phyloP scores from a whole-genome alignment of 805 yeast genomes.

The Metschnikowia vanudenii region DNA sequence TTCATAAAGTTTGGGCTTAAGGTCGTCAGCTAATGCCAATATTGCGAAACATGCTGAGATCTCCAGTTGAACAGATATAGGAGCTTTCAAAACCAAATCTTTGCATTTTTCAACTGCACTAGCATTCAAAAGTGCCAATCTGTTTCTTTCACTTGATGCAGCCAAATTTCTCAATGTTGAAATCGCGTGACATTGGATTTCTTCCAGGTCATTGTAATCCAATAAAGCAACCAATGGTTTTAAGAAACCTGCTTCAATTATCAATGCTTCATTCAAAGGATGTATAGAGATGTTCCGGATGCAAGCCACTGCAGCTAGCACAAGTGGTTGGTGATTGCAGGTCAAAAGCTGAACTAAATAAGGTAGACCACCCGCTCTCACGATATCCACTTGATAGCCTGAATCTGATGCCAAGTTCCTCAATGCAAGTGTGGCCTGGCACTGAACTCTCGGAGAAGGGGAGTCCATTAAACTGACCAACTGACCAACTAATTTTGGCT shows the following conservation, averaged over 20 bases:
- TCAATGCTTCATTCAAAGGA: conserved; percentile 91
- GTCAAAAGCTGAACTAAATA: conserved; percentile 87
- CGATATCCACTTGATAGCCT: conserved; percentile 92
- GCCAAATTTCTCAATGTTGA: conserved; percentile 95
- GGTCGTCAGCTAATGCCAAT: conserved; percentile 91
- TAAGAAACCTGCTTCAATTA: conserved; percentile 94
- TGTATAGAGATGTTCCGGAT: conserved; percentile 95
- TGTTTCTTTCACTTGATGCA: conserved; percentile 89
- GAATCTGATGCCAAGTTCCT: conserved; percentile 96
- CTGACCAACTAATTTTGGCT: conserved; percentile 86
- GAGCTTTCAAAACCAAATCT: conserved; percentile 78
- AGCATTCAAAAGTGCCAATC: conserved; percentile 87
- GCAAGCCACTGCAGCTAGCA: conserved; percentile 97
- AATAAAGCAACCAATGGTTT: conserved; percentile 84
- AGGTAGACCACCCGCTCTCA: conserved; percentile 92
- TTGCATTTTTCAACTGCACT: conserved; percentile 95
- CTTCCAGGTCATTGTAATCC: conserved; percentile 85
- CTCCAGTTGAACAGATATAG: conserved; percentile 93
- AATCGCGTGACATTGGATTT: conserved; percentile 97
- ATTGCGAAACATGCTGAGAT: conserved; percentile 97
- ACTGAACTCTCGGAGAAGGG: conserved; percentile 90
- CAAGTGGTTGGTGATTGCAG: conserved; percentile 86
- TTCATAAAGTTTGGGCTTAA: conserved; percentile 79
- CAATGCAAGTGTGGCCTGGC: conserved; percentile 96
- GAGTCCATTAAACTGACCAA: conserved; percentile 91